Evolutionary conservation across 1,284 basidiomycete species (phyloP).

Genomic region (Puccinia polysora): DNA sequence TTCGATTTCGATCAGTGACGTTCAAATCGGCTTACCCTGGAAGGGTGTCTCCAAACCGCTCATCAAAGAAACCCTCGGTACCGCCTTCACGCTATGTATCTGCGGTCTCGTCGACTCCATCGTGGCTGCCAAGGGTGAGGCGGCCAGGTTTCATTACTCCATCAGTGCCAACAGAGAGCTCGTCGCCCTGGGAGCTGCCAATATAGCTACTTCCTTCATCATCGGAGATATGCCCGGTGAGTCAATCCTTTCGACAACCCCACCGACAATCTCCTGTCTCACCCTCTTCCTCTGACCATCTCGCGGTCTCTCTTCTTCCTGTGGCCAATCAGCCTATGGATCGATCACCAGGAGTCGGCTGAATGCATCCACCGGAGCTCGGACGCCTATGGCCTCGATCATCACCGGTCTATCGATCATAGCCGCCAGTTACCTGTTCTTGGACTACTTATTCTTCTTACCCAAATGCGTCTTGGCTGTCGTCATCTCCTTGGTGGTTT

Average conservation of each 20-base stretch:
- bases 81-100: constrained; percentile 39
- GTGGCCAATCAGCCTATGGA: constrained; percentile 42
- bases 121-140: constrained; percentile 80
- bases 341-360: constrained; percentile 63
- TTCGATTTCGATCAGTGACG: constrained; percentile 43
- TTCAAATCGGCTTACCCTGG: constrained; percentile 39
- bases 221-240: constrained; percentile 24
- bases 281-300: neutral
- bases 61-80: constrained; percentile 37
- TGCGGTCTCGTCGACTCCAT: constrained; percentile 63
- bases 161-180: constrained; percentile 88
- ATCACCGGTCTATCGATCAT: constrained; percentile 71
- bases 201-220: constrained; percentile 36
- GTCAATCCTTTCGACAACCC: neutral
- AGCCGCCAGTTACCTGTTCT: constrained; percentile 76
- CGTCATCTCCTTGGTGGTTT: constrained; percentile 77
- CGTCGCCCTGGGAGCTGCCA: constrained; percentile 63
- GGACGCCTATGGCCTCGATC: constrained; percentile 80
- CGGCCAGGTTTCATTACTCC: constrained; percentile 72
- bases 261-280: neutral
- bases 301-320: constrained; percentile 12
- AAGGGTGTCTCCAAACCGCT: constrained; percentile 24
- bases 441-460: constrained; percentile 70
- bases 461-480: constrained; percentile 76
- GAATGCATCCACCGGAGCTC: constrained; percentile 76